Evolutionary conservation across 129 eudicot species (phyloP), one percentile per base, ranked within the genome.

Genomic region (Centella asiatica): DNA sequence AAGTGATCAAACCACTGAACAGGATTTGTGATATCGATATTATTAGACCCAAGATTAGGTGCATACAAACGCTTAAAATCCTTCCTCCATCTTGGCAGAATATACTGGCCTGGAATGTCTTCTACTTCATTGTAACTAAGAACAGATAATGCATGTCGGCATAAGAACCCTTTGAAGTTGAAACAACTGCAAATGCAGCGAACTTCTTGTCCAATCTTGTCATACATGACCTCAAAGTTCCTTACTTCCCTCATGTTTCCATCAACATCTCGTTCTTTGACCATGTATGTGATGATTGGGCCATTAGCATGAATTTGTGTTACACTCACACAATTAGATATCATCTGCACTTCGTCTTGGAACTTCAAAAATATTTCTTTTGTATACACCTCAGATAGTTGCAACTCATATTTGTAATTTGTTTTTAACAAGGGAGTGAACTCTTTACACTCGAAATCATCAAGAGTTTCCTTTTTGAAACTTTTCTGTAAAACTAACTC

Each of bases 41-140:
- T 34, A 63, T 74, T 74, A 7, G 84, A 76, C 20, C 87, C 90
- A 46, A 71, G 42, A 66, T 82, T 88, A 1, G 83, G 83, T 29
- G 75, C 68, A 52, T 83, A 89, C 40, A 83, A 25, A 13, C 92
- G 90, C 50, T 78, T 83, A 19, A 78, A 65, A 76, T 85, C 97
- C 74, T 78, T 89, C 80, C 95, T 85, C 97, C 97, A 89, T 54
- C 97, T 74, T 12, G 87, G 62, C 60, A 85, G 52, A 26, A 89
- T 55, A 68, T 85, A 85, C 6, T 81, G 87, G 49, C 74, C 36
- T 4, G 97, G 95, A 63, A 89, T 77, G 34, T 89, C 90, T 19
- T 89, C 90, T 39, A 83, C 47, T 15, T 83, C 80, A 40, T 85
- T 89, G 76, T 76, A 77, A 50, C 65, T 76, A 2, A 89, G 84